Conservation (phyloP, 192 early-diverging fungal genomes). For the Phycomyces nitens region DNA sequence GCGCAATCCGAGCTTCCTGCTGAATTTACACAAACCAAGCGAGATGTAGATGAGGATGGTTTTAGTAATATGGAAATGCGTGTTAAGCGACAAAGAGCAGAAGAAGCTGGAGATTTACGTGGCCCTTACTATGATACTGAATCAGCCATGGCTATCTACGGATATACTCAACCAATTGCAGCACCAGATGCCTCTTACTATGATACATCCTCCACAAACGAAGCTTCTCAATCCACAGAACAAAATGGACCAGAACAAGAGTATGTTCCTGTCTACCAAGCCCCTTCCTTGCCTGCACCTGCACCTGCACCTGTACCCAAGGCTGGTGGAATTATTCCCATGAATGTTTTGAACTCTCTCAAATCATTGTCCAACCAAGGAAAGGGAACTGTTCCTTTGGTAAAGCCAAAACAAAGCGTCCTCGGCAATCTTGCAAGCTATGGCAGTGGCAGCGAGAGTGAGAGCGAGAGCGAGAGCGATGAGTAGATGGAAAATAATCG, state of each 20-base stretch:
- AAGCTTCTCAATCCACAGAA: neutral
- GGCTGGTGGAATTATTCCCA: conserved; percentile 31
- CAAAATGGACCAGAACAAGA: neutral
- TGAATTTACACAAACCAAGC: conserved; percentile 17
- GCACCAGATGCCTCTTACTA: neutral
- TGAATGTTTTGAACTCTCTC: conserved; percentile 12
- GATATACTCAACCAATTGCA: conserved; percentile 1
- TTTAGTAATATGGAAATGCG: conserved; percentile 26
- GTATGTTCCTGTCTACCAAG: neutral
- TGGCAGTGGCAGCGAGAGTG: conserved; percentile 43
- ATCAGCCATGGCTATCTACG: conserved; percentile 5
- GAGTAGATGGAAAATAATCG: no score
- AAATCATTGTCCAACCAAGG: conserved; percentile 10
- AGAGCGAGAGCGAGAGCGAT: neutral
- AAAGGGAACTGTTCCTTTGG: neutral
- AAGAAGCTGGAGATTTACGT: conserved; percentile 8
- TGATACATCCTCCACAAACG: neutral
- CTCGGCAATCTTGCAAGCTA: conserved; percentile 40
- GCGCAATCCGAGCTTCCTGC: conserved; percentile 6
- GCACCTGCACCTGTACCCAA: conserved; percentile 1
- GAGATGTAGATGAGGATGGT: conserved; percentile 25
- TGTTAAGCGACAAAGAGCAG: conserved; percentile 21
- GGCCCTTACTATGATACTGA: conserved; percentile 4
- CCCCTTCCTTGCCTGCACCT: neutral
- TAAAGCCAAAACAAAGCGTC: conserved; percentile 17